Evolutionary conservation across 768 basidiomycete genomes (phyloP), one percentile per base, ranked within the genome.

Genomic region (Amanita pallidorosea): DNA sequence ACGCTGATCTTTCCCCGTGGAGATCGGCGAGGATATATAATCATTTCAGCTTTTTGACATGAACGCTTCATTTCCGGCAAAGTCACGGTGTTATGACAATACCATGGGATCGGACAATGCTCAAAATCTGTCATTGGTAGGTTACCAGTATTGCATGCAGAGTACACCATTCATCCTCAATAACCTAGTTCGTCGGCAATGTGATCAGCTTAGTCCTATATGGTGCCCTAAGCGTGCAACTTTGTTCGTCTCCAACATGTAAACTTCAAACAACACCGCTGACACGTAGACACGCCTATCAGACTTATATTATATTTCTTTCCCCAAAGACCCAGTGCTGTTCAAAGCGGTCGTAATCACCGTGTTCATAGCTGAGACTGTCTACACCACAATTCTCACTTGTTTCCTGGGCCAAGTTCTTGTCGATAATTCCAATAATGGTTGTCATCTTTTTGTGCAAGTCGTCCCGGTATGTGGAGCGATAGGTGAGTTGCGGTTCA

Each of bases 321-420:
- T 58, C 35, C 56, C 56, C 4, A 15, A 44, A 5, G 58, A 59
- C 43, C 35, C 34, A 13, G 9, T 18, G 31, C 13, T 33, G 5
- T 53, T 18, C 29, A 59, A 57, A 51, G 43, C 27, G 2, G 48
- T 55, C 8, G 52, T 57, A 29, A 55, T 49, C 18, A 23, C 4
- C 11, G 31, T 31, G 6, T 31, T 31, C 57, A 5, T 48, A 17
- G 5, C 55, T 4, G 58, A 59, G 35, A 45, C 54, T 2, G 53
- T 62, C 17, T 65, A 66, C 53, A 64, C 64, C 0, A 42, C 59
- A 4, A 36, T 65, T 20, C 53, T 67, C 25, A 55, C 60, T 3
- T 55, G 54, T 15, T 62, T 61, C 34, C 62, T 65, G 31, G 29
- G 31, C 31, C 31, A n/a, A 22, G 1, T 5, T 6, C 45, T 34